Evolutionary conservation across 352 stramenopile genomes (phyloP), one percentile per base, ranked within the genome.

Genomic region (Phytopythium litorale): DNA sequence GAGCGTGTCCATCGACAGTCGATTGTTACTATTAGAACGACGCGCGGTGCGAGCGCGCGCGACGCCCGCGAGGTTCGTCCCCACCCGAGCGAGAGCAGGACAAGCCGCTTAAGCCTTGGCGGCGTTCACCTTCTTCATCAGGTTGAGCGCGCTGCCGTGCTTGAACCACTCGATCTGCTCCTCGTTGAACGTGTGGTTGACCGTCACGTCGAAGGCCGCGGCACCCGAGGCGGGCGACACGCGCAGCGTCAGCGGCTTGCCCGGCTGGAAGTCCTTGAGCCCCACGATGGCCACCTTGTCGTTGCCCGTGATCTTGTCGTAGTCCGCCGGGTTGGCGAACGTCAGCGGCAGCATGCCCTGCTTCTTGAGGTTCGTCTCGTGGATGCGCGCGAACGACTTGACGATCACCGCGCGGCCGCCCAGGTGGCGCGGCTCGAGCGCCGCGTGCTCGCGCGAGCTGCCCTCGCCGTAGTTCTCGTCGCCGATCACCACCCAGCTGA

Each of bases 301-400:
- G 64, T 91, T 93, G 58, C 91, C 92, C 42, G 78, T 88, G 72
- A 98, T 96, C 73, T 89, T 88, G 76, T 97, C 89, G 70, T 98
- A 98, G 82, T 98, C 92, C 18, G 80, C 73, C 51, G 89, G 88
- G 84, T 97, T 90, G 28, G 84, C 89, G 71, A 98, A 98, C 58
- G 87, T 96, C 58, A 98, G 78, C 43, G 91, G 87, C 16, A 98
- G 84, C 89, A 98, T 97, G 68, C 92, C 92, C 76, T 98, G 92
- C 87, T 98, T 98, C 88, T 98, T 98, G 70, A 98, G 73, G 81
- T 98, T 98, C 35, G 92, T 98, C 79, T 98, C 92, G 82, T 98
- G 92, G 69, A 98, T 98, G 75, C 92, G 88, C 45, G 92, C 92
- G 68, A 98, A 98, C 73, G 87, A 97, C 79, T 97, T 97, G 40